These are phyloP conservation scores for Ganoderma boninense DNA, from an alignment of 1,284 basidiomycete species.

Conservation along the genomic window DNA sequence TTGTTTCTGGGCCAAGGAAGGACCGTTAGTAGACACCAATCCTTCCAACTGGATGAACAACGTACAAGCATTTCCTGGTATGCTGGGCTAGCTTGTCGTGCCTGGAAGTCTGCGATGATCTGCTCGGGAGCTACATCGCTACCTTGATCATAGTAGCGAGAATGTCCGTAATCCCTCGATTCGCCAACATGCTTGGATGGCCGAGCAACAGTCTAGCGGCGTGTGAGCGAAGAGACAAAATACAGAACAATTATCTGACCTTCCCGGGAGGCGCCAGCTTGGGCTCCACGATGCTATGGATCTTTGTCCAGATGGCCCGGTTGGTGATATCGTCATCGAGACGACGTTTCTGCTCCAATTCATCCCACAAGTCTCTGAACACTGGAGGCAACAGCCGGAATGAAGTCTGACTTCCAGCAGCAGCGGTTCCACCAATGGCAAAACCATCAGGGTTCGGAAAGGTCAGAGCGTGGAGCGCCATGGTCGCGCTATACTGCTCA, in stretches of 20 bases:
- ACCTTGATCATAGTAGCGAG: slow-evolving; percentile 23
- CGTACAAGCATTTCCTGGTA: slow-evolving; percentile 92
- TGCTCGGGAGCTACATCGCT: slow-evolving; percentile 51
- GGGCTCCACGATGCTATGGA: slow-evolving; percentile 68
- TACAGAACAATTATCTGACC: slow-evolving; percentile 42
- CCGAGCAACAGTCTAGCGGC: slow-evolving; percentile 41
- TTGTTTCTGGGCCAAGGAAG: slow-evolving; percentile 54
- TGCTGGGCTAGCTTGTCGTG: slow-evolving; percentile 63
- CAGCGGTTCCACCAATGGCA: slow-evolving; percentile 52
- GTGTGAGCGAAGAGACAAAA: not conserved
- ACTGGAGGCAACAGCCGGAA: slow-evolving; percentile 82
- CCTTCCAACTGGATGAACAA: slow-evolving; percentile 25
- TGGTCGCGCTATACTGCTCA: slow-evolving; percentile 89
- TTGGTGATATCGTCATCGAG: slow-evolving; percentile 71
- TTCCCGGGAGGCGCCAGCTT: slow-evolving; percentile 57
- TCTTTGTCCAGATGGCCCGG: slow-evolving; percentile 73
- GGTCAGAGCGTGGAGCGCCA: slow-evolving; percentile 83
- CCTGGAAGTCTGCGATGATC: slow-evolving; percentile 66
- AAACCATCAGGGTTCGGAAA: slow-evolving; percentile 73
- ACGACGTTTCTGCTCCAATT: slow-evolving; percentile 79
- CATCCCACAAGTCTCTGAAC: slow-evolving; percentile 94
- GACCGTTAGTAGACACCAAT: not conserved
- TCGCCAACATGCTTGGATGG: slow-evolving; percentile 40
- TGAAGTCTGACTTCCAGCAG: slow-evolving; percentile 59
- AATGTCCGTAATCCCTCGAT: slow-evolving; percentile 25